These are phyloP conservation scores for Backusella psychrophila DNA, from an alignment of 192 early-diverging fungal genomes.

Conservation along the genomic window DNA sequence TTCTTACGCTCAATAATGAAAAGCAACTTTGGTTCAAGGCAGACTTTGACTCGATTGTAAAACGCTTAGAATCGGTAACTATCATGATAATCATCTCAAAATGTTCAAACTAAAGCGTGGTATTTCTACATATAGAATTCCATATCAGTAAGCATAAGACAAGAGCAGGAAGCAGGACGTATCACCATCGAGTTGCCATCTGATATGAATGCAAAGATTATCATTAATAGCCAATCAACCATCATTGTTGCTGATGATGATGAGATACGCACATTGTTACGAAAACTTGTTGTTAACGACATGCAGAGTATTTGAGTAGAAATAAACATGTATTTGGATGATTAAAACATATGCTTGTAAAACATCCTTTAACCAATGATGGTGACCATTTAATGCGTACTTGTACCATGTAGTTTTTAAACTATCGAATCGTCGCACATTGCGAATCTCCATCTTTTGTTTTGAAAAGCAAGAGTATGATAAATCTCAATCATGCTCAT, in stretches of 20 bases:
- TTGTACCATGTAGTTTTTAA: no score
- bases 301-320: neutral
- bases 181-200: conserved; percentile 4
- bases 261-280: conserved; percentile 9
- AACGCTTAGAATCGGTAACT: conserved; percentile 7
- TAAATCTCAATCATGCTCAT: no score
- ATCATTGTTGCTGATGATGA: conserved; percentile 16
- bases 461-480: no score
- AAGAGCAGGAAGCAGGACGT: neutral
- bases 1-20: conserved; percentile 4
- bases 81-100: neutral
- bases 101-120: neutral
- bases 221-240: conserved; percentile 3
- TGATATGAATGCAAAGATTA: conserved; percentile 13
- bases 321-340: no score
- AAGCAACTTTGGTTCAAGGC: neutral
- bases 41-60: neutral
- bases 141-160: neutral
- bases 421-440: no score
- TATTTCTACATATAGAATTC: neutral
- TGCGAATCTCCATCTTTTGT: no score
- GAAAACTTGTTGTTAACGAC: conserved; percentile 13
- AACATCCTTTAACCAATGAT: no score
- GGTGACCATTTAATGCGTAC: no score
- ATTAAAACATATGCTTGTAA: no score